A percentile compares a stretch with the other conserved stretches of the same genome.
Conservation (phyloP, 148 eudicot genomes). For the Heliosperma pusillum region DNA sequence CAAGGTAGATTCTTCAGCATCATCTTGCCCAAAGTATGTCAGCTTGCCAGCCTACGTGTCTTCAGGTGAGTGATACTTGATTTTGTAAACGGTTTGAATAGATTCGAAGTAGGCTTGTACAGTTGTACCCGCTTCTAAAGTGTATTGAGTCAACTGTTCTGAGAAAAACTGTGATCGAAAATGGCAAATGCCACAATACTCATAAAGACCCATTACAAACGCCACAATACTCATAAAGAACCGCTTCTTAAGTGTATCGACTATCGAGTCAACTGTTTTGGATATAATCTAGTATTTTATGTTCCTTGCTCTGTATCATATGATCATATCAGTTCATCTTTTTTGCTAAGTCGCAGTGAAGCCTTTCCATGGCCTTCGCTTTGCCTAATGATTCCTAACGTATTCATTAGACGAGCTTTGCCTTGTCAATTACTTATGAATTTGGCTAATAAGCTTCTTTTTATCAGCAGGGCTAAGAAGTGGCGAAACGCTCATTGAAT, state of each 20-base stretch:
- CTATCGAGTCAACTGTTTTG: no score
- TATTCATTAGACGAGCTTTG: not conserved
- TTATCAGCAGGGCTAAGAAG: constrained; percentile 33
- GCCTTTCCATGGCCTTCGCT: not conserved
- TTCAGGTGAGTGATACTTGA: constrained; percentile 40
- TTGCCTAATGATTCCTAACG: not conserved
- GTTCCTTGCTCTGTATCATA: no score
- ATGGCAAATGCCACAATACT: not conserved
- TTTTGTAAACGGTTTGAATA: not conserved
- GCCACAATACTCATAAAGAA: not conserved
- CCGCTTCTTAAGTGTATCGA: no score
- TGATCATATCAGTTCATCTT: not conserved
- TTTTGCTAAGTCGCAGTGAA: not conserved
- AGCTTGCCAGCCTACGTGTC: constrained; percentile 60
- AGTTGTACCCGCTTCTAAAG: not conserved
- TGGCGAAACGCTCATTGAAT: constrained; percentile 15
- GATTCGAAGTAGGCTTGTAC: not conserved
- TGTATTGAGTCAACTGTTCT: not conserved
- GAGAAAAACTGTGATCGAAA: not conserved
- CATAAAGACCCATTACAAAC: no score
- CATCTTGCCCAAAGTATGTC: constrained; percentile 73
- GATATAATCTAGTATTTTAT: no score
- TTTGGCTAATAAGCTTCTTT: constrained; percentile 8
- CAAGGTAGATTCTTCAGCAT: constrained; percentile 25
- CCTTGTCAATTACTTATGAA: not conserved